phyloP scores from a whole-genome alignment of 805 yeast genomes.

The Candida maris region DNA sequence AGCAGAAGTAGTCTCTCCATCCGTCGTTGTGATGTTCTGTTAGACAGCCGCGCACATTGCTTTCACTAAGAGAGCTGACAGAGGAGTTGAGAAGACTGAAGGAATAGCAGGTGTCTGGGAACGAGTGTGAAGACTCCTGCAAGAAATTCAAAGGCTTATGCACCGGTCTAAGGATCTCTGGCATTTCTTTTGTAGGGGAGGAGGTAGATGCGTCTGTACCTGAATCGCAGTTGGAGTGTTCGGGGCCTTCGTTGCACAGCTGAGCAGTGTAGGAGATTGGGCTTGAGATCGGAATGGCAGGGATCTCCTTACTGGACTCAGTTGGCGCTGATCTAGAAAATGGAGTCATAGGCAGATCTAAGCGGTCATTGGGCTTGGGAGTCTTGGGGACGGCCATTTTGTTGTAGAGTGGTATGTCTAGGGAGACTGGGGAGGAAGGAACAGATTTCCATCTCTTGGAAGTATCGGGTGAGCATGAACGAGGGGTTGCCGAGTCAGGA shows the following conservation, averaged over 20 bases:
- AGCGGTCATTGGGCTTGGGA: conserved; percentile 14
- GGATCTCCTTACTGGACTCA: conserved; percentile 7
- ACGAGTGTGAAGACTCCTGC: conserved; percentile 24
- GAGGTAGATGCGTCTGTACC: conserved; percentile 22
- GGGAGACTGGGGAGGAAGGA: conserved; percentile 28
- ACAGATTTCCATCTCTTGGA: conserved; percentile 28
- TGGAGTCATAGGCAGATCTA: conserved; percentile 26
- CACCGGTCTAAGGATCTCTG: conserved; percentile 19
- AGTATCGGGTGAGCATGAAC: conserved; percentile 4
- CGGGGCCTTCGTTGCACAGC: conserved; percentile 1
- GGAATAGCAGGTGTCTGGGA: conserved; percentile 37
- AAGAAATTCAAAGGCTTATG: conserved; percentile 14
- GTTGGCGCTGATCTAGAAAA: conserved; percentile 20
- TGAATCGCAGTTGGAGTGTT: conserved; percentile 1
- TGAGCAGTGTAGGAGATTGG: conserved; percentile 17
- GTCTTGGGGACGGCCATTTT: conserved; percentile 20
- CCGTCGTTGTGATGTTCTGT: conserved; percentile 35
- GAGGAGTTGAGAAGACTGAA: conserved; percentile 26
- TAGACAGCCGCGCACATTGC: conserved; percentile 31
- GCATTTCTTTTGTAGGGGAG: conserved; percentile 21
- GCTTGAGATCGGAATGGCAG: conserved; percentile 11
- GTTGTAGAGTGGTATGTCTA: neutral
- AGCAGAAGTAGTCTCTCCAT: conserved; percentile 41
- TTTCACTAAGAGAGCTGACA: conserved; percentile 20
- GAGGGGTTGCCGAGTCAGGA: conserved; percentile 8